Evolutionary conservation across 2,329 filamentous ascomycete genomes (phyloP).

Genomic region (Meredithiella fracta): DNA sequence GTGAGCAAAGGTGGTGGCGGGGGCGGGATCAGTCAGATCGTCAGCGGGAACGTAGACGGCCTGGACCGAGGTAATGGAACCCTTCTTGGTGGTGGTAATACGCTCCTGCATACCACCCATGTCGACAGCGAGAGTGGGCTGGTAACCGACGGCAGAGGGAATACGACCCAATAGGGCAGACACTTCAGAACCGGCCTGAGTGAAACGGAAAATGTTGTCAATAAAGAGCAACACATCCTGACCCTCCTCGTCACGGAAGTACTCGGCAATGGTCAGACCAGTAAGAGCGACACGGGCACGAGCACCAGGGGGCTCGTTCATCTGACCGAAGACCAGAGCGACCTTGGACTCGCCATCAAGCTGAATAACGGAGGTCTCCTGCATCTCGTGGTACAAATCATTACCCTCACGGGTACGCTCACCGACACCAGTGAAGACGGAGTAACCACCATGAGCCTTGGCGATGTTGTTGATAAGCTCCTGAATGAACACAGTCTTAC

Average conservation of each 20-base stretch:
- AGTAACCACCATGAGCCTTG: conserved; percentile 99
- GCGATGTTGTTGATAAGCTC: conserved; percentile 99
- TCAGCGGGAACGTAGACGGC: conserved; percentile 99
- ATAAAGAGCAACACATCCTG: conserved; percentile 99
- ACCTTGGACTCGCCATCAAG: conserved; percentile 99
- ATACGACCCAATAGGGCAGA: conserved; percentile 98
- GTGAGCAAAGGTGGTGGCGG: conserved; percentile 98
- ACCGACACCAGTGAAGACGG: conserved; percentile 99
- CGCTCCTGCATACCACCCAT: conserved; percentile 99
- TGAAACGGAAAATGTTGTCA: conserved; percentile 99
- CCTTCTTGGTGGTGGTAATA: conserved; percentile 99
- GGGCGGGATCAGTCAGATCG: conserved; percentile 99
- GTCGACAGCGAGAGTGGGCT: conserved; percentile 93
- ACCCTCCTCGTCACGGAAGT: conserved; percentile 61
- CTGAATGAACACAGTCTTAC: conserved; percentile 99
- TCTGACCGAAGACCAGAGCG: conserved; percentile 98
- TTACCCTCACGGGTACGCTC: conserved; percentile 99
- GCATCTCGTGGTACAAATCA: conserved; percentile 99
- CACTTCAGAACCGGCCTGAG: conserved; percentile 99
- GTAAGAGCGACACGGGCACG: conserved; percentile 99
- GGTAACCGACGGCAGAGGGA: conserved; percentile 99
- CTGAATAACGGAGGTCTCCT: conserved; percentile 98
- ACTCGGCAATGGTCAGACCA: conserved; percentile 64
- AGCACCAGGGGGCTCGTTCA: conserved; percentile 99
- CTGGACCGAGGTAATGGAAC: conserved; percentile 99